These are phyloP conservation scores for Aspergillus egyptiacus DNA, from an alignment of 495 filamentous ascomycete genomes.

Conservation along the genomic window DNA sequence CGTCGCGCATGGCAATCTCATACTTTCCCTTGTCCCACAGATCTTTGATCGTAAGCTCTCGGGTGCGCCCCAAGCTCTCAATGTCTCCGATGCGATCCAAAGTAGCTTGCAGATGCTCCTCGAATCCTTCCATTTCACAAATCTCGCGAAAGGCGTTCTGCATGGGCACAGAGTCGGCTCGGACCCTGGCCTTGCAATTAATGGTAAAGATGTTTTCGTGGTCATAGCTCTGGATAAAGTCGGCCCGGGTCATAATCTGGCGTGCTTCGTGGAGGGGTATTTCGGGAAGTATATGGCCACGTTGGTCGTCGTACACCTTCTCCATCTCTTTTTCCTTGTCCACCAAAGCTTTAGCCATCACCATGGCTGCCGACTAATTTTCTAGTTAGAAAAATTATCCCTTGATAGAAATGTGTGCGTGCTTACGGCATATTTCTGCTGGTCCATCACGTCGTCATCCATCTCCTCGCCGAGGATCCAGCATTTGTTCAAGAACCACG, in stretches of 20 bases:
- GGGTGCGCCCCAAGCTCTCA: constrained; percentile 85
- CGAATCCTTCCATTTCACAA: constrained; percentile 65
- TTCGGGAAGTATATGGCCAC: constrained; percentile 72
- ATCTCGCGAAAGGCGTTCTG: constrained; percentile 84
- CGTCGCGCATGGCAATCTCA: constrained; percentile 53
- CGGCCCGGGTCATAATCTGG: constrained; percentile 88
- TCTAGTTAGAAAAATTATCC: constrained; percentile 7
- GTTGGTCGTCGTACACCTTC: constrained; percentile 52
- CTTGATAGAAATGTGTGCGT: neutral
- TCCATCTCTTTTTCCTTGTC: constrained; percentile 67
- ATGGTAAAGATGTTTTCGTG: constrained; percentile 95
- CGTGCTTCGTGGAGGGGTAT: constrained; percentile 80
- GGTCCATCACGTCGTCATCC: constrained; percentile 99
- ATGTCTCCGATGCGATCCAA: constrained; percentile 80
- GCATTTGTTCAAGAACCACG: constrained; percentile 92
- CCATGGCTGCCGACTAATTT: constrained; percentile 76
- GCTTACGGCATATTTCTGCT: constrained; percentile 87
- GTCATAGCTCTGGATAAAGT: constrained; percentile 91
- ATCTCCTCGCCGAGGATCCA: constrained; percentile 88
- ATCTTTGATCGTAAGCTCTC: constrained; percentile 87
- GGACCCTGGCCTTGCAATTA: constrained; percentile 76
- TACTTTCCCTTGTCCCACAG: constrained; percentile 75
- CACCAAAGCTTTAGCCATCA: constrained; percentile 84
- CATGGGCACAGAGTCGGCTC: constrained; percentile 72
- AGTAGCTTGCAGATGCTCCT: constrained; percentile 74